Evolutionary conservation across 495 filamentous ascomycete genomes (phyloP).

Genomic region (Parmelia sp.): DNA sequence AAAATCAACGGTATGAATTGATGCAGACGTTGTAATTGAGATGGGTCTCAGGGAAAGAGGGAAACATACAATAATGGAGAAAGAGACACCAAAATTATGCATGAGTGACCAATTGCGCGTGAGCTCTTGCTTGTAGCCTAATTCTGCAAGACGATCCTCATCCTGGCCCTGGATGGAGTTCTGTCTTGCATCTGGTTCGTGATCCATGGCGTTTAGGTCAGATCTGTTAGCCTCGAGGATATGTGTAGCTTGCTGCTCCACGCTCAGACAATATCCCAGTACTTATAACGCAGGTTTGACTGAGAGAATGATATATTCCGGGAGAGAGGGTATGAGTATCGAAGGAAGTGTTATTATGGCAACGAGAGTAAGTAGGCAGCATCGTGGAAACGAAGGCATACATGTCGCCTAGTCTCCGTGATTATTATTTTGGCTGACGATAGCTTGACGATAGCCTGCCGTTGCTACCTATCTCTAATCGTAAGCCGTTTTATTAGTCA

Average conservation of each 20-base stretch:
- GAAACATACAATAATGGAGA: slow-evolving; percentile 55
- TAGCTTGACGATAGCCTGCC: too few species aligned
- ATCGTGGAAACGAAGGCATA: background rate
- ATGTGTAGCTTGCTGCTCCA: background rate
- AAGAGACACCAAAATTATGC: slow-evolving; percentile 61
- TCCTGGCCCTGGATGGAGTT: slow-evolving; percentile 30
- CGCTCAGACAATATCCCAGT: background rate
- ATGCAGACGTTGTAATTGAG: too few species aligned
- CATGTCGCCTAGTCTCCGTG: too few species aligned
- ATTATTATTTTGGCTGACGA: background rate
- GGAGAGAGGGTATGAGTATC: too few species aligned
- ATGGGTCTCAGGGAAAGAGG: background rate
- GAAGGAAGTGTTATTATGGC: background rate
- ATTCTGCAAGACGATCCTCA: slow-evolving; percentile 49
- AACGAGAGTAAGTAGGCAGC: background rate
- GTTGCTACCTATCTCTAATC: background rate
- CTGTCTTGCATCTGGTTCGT: slow-evolving; percentile 9
- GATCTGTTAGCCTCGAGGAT: background rate
- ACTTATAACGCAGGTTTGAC: background rate
- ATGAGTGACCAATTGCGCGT: slow-evolving; percentile 54
- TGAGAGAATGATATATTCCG: too few species aligned
- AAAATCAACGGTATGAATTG: too few species aligned
- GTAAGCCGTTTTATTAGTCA: background rate
- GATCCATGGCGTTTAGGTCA: background rate
- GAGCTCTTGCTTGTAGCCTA: slow-evolving; percentile 59